Conservation (phyloP, 805 yeast species). For the Zygosaccharomyces pseudorouxii region DNA sequence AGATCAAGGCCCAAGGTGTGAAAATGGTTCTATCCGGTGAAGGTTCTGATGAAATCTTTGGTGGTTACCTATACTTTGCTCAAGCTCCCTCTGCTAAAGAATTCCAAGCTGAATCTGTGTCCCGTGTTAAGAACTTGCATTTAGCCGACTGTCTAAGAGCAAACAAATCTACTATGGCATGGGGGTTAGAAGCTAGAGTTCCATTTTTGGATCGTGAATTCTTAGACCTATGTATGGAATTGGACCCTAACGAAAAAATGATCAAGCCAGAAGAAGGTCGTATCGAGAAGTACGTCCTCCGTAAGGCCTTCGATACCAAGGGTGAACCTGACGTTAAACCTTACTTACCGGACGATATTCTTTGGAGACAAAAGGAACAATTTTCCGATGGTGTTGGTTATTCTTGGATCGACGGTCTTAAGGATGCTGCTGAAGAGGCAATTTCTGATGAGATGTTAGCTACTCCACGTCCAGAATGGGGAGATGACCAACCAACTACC, state of each 20-base stretch:
- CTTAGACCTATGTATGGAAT: slow-evolving; percentile 88
- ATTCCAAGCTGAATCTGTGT: slow-evolving; percentile 93
- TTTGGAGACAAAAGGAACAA: slow-evolving; percentile 99
- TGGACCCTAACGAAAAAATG: slow-evolving; percentile 88
- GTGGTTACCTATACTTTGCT: slow-evolving; percentile 97
- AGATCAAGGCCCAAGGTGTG: slow-evolving; percentile 98
- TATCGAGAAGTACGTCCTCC: slow-evolving; percentile 91
- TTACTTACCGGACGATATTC: slow-evolving; percentile 91
- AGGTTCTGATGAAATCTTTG: slow-evolving; percentile 98
- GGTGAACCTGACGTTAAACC: slow-evolving; percentile 76
- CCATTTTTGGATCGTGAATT: slow-evolving; percentile 96
- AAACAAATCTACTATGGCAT: slow-evolving; percentile 98
- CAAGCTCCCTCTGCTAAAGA: slow-evolving; percentile 90
- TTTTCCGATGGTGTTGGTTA: slow-evolving; percentile 99
- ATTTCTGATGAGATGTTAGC: slow-evolving; percentile 89
- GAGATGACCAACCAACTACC: slow-evolving; percentile 87
- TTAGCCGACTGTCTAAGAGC: slow-evolving; percentile 97
- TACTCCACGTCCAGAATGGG: slow-evolving; percentile 94
- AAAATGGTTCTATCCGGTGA: slow-evolving; percentile 99
- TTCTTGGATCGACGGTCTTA: slow-evolving; percentile 97
- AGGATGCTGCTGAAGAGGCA: slow-evolving; percentile 85
- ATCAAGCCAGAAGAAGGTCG: slow-evolving; percentile 65
- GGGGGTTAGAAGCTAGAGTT: slow-evolving; percentile 99
- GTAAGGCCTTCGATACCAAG: slow-evolving; percentile 95
- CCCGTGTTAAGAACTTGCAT: slow-evolving; percentile 96